These are phyloP conservation scores for Naegleria fowleri DNA, from an alignment of 208 protist genomes.

Conservation along the genomic window DNA sequence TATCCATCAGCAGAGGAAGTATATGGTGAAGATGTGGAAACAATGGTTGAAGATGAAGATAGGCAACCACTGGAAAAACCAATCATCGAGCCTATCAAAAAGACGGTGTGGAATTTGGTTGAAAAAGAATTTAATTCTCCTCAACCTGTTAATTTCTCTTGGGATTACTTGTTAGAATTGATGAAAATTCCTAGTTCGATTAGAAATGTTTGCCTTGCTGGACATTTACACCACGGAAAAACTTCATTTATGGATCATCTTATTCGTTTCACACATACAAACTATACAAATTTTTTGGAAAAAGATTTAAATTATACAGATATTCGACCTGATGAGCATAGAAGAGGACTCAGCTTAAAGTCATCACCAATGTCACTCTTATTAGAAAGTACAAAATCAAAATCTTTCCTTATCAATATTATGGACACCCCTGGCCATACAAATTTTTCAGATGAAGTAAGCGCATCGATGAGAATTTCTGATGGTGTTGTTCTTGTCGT, in stretches of 20 bases:
- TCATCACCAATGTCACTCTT: conserved; percentile 66
- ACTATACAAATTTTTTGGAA: conserved; percentile 29
- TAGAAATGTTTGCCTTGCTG: conserved; percentile 86
- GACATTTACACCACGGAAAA: conserved; percentile 94
- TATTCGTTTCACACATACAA: conserved; percentile 67
- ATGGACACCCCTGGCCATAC: conserved; percentile 97
- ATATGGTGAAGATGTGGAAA: conserved; percentile 64
- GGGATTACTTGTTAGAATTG: conserved; percentile 42
- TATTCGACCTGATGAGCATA: conserved; percentile 66
- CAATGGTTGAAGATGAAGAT: conserved; percentile 83
- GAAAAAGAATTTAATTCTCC: conserved; percentile 44
- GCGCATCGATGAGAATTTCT: conserved; percentile 77
- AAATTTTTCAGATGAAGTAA: conserved; percentile 91
- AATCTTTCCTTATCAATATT: conserved; percentile 85
- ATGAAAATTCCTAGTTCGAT: conserved; percentile 66
- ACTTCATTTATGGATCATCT: conserved; percentile 86
- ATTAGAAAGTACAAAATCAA: conserved; percentile 52
- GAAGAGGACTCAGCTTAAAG: conserved; percentile 67
- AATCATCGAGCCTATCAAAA: conserved; percentile 70
- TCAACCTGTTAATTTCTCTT: conserved; percentile 54
- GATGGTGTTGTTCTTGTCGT: conserved; percentile 93
- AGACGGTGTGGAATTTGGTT: conserved; percentile 52
- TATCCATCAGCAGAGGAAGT: conserved; percentile 69
- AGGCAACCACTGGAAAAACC: conserved; percentile 72
- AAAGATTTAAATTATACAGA: conserved; percentile 43